Evolutionary conservation across 345 rosid species (phyloP).

Genomic region (Eucalyptus regnans): DNA sequence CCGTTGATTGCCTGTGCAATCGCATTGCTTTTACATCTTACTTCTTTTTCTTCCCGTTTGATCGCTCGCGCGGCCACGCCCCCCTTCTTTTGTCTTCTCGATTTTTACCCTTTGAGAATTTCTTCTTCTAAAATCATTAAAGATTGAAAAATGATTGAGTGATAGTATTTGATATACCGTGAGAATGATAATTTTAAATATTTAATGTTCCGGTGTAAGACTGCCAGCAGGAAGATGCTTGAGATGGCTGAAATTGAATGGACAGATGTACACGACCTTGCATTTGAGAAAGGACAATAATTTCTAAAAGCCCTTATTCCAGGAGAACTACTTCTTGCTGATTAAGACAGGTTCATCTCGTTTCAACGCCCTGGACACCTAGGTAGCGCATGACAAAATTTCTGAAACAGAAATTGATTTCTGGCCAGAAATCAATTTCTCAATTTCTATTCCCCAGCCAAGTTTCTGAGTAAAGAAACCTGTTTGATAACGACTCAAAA

Average conservation of each 20-base stretch:
- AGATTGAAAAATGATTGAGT: not conserved
- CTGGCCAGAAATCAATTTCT: no score
- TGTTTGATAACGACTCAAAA: no score
- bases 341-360: not conserved
- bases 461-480: no score
- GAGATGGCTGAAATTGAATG: not conserved
- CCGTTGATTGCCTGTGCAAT: slow-evolving; percentile 11
- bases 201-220: not conserved
- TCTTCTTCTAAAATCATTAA: not conserved
- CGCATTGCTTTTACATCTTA: not conserved
- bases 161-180: no score
- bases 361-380: not conserved
- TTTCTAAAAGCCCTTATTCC: not conserved
- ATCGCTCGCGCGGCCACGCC: not conserved
- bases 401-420: no score
- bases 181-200: no score
- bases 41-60: not conserved
- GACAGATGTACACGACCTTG: not conserved
- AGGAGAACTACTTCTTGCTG: not conserved
- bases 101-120: not conserved
- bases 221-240: not conserved
- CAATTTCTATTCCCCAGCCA: no score
- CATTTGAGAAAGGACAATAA: not conserved
- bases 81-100: not conserved
- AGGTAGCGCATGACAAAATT: no score